These are phyloP conservation scores for Metarhizium humberi DNA, from an alignment of 2,329 filamentous ascomycete species.

Conservation along the genomic window DNA sequence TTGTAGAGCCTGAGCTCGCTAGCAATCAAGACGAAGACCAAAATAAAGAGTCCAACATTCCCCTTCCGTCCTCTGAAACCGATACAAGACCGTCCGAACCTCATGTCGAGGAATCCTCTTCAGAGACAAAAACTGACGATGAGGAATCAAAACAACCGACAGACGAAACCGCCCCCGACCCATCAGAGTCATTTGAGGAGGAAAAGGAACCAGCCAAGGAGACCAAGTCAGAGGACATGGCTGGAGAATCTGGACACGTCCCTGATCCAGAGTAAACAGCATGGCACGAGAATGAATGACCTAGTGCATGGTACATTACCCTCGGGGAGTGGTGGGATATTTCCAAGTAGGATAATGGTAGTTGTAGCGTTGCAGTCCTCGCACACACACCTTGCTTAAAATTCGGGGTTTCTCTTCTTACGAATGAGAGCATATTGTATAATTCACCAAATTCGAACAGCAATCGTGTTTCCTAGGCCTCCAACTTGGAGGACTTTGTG, in stretches of 20 bases:
- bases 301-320: not conserved
- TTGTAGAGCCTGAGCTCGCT: constrained; percentile 1
- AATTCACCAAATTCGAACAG: not conserved
- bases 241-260: constrained; percentile 1
- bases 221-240: constrained; percentile 4
- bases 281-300: not conserved
- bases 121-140: not conserved
- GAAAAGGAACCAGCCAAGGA: not conserved
- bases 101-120: not conserved
- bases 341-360: not conserved
- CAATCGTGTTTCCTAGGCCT: not conserved
- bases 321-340: not conserved
- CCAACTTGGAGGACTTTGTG: not conserved
- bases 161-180: not conserved
- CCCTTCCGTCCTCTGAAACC: not conserved
- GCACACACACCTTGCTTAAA: too few species aligned
- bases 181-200: not conserved
- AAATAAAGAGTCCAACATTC: not conserved
- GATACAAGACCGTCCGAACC: not conserved
- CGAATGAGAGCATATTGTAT: not conserved
- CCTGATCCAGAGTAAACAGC: constrained; percentile 3
- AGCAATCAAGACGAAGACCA: not conserved
- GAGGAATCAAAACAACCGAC: not conserved
- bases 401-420: not conserved
- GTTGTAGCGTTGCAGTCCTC: not conserved